Percentiles rank a stretch among this genome's conserved stretches.
Conservation (phyloP, 2,329 filamentous ascomycete genomes). For the Neurospora crassa region DNA sequence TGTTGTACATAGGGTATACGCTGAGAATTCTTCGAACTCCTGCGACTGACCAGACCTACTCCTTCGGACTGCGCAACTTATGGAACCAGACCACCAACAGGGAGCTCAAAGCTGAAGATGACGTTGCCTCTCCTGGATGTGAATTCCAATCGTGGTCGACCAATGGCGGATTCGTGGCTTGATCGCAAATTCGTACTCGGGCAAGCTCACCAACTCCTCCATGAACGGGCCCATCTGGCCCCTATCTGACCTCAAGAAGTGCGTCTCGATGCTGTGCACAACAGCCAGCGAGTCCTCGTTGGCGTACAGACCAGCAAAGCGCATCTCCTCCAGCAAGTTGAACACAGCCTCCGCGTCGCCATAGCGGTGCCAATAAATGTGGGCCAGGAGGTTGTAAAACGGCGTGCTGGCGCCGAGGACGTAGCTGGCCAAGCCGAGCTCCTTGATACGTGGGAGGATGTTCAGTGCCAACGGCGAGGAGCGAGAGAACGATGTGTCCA, state of each 20-base stretch:
- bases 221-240: slow-evolving; percentile 20
- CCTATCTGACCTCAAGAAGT: slow-evolving; percentile 11
- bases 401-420: slow-evolving; percentile 61
- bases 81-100: neutral
- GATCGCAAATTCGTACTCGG: slow-evolving; percentile 26
- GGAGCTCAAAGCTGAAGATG: neutral
- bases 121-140: slow-evolving; percentile 8
- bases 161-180: slow-evolving; percentile 19
- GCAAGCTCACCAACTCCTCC: slow-evolving; percentile 25
- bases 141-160: slow-evolving; percentile 7
- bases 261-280: slow-evolving; percentile 23
- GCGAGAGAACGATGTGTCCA: slow-evolving; percentile 47
- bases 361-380: slow-evolving; percentile 51
- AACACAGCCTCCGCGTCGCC: slow-evolving; percentile 47
- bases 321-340: slow-evolving; percentile 56
- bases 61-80: neutral
- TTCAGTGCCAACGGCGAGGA: slow-evolving; percentile 50
- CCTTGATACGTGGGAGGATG: slow-evolving; percentile 57
- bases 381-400: slow-evolving; percentile 59
- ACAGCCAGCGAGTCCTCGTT: slow-evolving; percentile 37
- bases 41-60: neutral
- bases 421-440: slow-evolving; percentile 58
- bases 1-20: neutral
- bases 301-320: slow-evolving; percentile 48
- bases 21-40: neutral